Percentiles rank a stretch among this genome's conserved stretches.
Evolutionary conservation across 169 alveolate genomes (phyloP).

Genomic region (Plasmodium knowlesi): DNA sequence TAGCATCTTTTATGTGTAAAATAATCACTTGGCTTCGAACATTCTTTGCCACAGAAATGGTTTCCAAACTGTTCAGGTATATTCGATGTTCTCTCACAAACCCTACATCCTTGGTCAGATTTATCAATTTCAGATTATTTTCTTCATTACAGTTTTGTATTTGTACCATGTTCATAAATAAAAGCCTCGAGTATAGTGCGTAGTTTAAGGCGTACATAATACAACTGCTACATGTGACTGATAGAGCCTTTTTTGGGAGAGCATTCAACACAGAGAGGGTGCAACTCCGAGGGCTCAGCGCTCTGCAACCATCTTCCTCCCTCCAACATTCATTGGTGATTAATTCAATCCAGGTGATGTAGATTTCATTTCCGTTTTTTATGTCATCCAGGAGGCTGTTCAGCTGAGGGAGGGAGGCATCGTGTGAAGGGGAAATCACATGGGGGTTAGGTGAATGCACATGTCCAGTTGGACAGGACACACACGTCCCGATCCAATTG

Average conservation of each 20-base stretch:
- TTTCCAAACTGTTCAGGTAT: constrained; percentile 21
- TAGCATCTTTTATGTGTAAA: constrained; percentile 29
- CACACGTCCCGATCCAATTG: neutral
- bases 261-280: constrained; percentile 8
- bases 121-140: constrained; percentile 6
- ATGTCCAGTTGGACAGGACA: neutral
- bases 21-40: constrained; percentile 34
- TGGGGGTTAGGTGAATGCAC: neutral
- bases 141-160: constrained; percentile 21
- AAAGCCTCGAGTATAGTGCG: constrained; percentile 15
- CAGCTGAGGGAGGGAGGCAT: neutral
- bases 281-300: constrained; percentile 5
- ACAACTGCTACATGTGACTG: constrained; percentile 35
- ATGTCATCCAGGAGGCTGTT: constrained; percentile 6
- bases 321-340: constrained; percentile 47
- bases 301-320: neutral
- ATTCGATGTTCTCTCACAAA: constrained; percentile 34
- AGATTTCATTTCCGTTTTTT: neutral
- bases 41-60: constrained; percentile 10
- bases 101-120: constrained; percentile 8
- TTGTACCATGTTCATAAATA: constrained; percentile 1
- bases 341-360: constrained; percentile 50
- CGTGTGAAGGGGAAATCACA: neutral
- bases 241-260: neutral
- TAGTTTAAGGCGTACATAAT: constrained; percentile 38